These are phyloP conservation scores for Aspergillus sp. DNA, from an alignment of 2,329 filamentous ascomycete genomes.

Conservation along the genomic window DNA sequence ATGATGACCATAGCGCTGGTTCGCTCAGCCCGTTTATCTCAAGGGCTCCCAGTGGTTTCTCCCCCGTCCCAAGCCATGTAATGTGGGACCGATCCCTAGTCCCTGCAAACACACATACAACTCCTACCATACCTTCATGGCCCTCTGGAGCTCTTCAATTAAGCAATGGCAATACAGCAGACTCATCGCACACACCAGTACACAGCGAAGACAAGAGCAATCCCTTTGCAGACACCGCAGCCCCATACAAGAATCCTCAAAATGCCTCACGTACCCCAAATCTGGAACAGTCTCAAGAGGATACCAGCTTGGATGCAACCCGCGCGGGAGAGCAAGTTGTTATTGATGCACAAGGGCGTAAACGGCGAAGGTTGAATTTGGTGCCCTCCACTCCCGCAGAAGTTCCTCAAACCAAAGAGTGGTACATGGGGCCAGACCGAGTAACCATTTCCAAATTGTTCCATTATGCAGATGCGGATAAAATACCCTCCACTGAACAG, in stretches of 20 bases:
- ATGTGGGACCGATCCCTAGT: not conserved
- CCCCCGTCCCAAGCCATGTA: not conserved
- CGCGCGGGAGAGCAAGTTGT: slow-evolving; percentile 22
- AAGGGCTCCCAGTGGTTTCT: not conserved
- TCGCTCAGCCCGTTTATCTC: slow-evolving; percentile 1
- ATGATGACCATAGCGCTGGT: not conserved
- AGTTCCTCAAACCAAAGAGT: slow-evolving; percentile 7
- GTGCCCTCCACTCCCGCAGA: slow-evolving; percentile 1
- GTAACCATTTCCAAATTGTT: slow-evolving; percentile 42
- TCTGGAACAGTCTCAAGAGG: not conserved
- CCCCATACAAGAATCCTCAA: not conserved
- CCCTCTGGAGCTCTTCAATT: not conserved
- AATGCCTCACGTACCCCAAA: not conserved
- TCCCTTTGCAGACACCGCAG: too few species aligned
- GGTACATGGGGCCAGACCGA: slow-evolving; percentile 40
- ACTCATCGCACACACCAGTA: too few species aligned
- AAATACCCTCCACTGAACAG: not conserved
- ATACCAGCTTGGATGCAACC: not conserved
- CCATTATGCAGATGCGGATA: slow-evolving; percentile 31
- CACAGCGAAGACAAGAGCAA: too few species aligned
- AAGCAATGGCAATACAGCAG: too few species aligned
- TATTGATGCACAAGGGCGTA: slow-evolving; percentile 26
- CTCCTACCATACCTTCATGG: not conserved
- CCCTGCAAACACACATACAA: not conserved
- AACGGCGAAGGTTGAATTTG: slow-evolving; percentile 28